Evolutionary conservation across 176 grass and related monocot species (phyloP).

Genomic region (Ensete ventricosum): DNA sequence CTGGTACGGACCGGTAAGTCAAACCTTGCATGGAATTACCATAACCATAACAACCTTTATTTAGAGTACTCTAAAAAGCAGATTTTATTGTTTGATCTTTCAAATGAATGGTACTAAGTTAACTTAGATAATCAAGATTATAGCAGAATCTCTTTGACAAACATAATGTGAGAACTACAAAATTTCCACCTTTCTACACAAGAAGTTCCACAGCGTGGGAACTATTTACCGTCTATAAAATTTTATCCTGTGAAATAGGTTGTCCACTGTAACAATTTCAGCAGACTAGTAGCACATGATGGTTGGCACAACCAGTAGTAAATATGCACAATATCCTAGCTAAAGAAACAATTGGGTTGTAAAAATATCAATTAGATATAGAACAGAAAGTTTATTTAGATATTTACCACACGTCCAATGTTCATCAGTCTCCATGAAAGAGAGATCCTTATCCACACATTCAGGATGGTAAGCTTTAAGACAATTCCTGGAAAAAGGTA

Average conservation of each 20-base stretch:
- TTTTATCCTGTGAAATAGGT: not conserved
- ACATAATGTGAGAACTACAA: too few species aligned
- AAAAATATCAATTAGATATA: not conserved
- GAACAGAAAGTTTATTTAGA: not conserved
- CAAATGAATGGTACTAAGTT: too few species aligned
- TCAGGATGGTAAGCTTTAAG: constrained; percentile 59
- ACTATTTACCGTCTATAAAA: not conserved
- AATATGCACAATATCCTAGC: too few species aligned
- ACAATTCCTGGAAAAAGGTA: constrained; percentile 57
- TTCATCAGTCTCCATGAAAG: constrained; percentile 28
- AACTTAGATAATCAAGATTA: too few species aligned
- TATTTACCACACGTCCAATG: constrained; percentile 55
- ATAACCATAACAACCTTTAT: not conserved
- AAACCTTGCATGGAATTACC: not conserved
- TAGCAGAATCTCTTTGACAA: too few species aligned
- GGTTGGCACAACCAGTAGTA: not conserved
- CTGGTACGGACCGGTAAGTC: too few species aligned
- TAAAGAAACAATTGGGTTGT: not conserved
- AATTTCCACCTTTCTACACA: too few species aligned
- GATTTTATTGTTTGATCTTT: not conserved
- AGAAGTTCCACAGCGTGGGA: too few species aligned
- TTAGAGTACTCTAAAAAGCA: not conserved
- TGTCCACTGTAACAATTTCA: not conserved
- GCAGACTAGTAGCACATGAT: not conserved
- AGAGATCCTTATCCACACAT: constrained; percentile 38